Conservation (phyloP, 768 basidiomycete species). For the Paxillus involutus region DNA sequence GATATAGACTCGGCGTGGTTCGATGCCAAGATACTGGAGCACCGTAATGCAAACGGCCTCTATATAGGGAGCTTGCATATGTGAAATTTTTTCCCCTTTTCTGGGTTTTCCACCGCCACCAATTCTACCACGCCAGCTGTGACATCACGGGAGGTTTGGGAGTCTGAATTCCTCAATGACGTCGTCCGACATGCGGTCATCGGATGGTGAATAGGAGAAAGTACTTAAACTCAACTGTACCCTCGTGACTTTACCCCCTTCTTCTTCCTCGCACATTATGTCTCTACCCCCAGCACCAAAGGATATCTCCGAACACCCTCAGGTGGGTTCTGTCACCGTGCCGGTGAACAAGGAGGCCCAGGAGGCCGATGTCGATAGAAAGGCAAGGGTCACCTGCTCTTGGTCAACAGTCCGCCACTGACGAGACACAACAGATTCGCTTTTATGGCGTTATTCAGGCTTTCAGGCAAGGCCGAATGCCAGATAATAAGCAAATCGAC, state of each 20-base stretch:
- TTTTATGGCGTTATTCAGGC: conserved; percentile 83
- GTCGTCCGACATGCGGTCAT: conserved; percentile 2
- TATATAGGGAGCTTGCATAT: too few species aligned
- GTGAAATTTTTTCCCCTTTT: too few species aligned
- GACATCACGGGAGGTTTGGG: background rate
- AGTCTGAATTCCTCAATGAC: conserved; percentile 6
- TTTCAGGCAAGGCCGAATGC: conserved; percentile 75
- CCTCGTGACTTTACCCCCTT: background rate
- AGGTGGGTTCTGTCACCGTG: conserved; percentile 57
- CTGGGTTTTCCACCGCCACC: too few species aligned
- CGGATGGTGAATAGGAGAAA: conserved; percentile 3
- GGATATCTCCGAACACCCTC: conserved; percentile 61
- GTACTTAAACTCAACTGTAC: conserved; percentile 6
- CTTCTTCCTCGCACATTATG: conserved; percentile 38
- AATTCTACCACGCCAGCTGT: background rate
- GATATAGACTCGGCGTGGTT: too few species aligned
- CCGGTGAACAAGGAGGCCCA: conserved; percentile 61
- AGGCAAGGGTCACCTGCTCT: conserved; percentile 37
- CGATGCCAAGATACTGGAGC: too few species aligned
- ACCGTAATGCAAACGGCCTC: too few species aligned
- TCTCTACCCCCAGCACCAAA: conserved; percentile 63
- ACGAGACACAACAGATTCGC: conserved; percentile 46
- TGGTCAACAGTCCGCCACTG: background rate
- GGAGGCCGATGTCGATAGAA: conserved; percentile 79
- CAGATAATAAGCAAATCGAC: conserved; percentile 81